These are phyloP conservation scores for Saccharomycopsis sp. DNA, from an alignment of 805 yeast genomes.

Conservation along the genomic window DNA sequence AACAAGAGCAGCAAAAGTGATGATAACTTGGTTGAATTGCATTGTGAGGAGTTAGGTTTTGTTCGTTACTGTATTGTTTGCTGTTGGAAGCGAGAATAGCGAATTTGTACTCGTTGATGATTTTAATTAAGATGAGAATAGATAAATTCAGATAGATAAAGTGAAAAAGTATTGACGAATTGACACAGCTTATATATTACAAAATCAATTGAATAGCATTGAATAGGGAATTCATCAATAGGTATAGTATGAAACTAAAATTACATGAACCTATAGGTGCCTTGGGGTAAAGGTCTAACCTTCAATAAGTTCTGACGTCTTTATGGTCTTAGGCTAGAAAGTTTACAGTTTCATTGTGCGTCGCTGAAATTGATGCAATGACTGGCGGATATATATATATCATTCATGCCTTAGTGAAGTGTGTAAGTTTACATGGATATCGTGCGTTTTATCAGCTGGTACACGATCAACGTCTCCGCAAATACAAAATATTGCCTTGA, in stretches of 20 bases:
- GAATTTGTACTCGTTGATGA: background rate
- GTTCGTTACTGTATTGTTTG: background rate
- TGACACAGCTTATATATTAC: background rate
- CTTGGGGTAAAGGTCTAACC: background rate
- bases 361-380: too few species aligned
- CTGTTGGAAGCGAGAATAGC: background rate
- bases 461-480: background rate
- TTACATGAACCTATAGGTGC: background rate
- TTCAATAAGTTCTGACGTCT: background rate
- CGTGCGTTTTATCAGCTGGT: too few species aligned
- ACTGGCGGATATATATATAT: background rate
- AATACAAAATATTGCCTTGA: background rate
- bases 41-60: conserved; percentile 9
- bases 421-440: too few species aligned
- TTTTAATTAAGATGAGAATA: background rate
- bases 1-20: conserved; percentile 18
- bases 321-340: background rate
- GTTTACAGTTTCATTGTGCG: background rate
- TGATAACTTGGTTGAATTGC: conserved; percentile 20
- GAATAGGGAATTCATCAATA: background rate
- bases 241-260: background rate
- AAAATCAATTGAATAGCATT: too few species aligned
- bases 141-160: background rate
- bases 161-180: background rate
- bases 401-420: background rate